Evolutionary conservation across 345 rosid species (phyloP).

Genomic region (Hibiscus mutabilis): DNA sequence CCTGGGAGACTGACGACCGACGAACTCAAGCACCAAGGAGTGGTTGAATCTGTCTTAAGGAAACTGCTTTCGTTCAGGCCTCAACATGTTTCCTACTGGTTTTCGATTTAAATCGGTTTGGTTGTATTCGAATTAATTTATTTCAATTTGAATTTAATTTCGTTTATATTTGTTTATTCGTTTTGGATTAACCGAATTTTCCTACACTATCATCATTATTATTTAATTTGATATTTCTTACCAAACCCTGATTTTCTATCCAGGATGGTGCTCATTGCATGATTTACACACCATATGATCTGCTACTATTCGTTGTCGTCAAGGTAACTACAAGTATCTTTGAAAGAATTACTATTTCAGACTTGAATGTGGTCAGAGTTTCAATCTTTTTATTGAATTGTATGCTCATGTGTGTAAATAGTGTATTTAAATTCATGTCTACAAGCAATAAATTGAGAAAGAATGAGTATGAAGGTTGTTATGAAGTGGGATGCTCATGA

Average conservation of each 20-base stretch:
- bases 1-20: too few species aligned
- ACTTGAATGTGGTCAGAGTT: background rate
- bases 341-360: background rate
- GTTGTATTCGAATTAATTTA: too few species aligned
- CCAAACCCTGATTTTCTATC: conserved; percentile 7
- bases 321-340: conserved; percentile 38
- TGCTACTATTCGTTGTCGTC: conserved; percentile 77
- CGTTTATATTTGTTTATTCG: too few species aligned
- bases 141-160: too few species aligned
- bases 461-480: background rate
- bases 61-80: too few species aligned
- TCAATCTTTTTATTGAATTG: background rate
- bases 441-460: background rate
- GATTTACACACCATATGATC: conserved; percentile 79
- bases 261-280: conserved; percentile 96
- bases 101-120: too few species aligned
- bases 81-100: too few species aligned
- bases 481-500: conserved; percentile 14
- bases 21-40: too few species aligned
- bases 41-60: too few species aligned
- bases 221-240: background rate
- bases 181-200: too few species aligned
- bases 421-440: background rate
- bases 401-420: background rate
- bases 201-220: background rate